phyloP scores from a whole-genome alignment of 1,284 basidiomycete species.

The Sparassis latifolia region DNA sequence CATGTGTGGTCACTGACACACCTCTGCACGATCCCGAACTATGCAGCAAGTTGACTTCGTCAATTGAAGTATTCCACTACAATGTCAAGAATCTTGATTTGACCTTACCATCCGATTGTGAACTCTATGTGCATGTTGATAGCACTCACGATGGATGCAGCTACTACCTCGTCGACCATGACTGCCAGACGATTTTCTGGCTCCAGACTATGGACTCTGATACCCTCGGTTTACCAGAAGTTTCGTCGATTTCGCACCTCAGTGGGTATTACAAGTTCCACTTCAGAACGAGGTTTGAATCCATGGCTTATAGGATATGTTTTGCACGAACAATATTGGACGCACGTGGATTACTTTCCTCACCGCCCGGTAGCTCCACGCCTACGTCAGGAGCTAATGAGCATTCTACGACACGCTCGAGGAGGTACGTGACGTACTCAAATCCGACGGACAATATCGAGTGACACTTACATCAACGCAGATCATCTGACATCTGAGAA shows the following conservation, averaged over 20 bases:
- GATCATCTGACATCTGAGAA: constrained; percentile 20
- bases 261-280: constrained; percentile 13
- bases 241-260: constrained; percentile 16
- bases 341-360: constrained; percentile 24
- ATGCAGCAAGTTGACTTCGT: constrained; percentile 5
- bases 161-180: constrained; percentile 25
- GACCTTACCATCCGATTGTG: constrained; percentile 12
- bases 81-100: constrained; percentile 1
- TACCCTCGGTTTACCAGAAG: constrained; percentile 14
- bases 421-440: constrained; percentile 11
- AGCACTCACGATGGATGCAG: constrained; percentile 10
- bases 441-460: neutral
- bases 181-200: constrained; percentile 20
- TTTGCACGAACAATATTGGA: constrained; percentile 26
- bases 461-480: neutral
- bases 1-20: constrained; percentile 18
- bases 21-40: constrained; percentile 4
- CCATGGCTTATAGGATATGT: constrained; percentile 10
- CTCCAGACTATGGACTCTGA: constrained; percentile 15
- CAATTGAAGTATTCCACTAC: constrained; percentile 1
- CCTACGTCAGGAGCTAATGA: constrained; percentile 11
- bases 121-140: constrained; percentile 18
- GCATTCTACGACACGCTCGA: constrained; percentile 17
- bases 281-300: neutral
- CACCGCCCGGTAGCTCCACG: constrained; percentile 10